These are phyloP conservation scores for Ascochyta koolunga DNA, from an alignment of 2,329 filamentous ascomycete species.

Conservation along the genomic window DNA sequence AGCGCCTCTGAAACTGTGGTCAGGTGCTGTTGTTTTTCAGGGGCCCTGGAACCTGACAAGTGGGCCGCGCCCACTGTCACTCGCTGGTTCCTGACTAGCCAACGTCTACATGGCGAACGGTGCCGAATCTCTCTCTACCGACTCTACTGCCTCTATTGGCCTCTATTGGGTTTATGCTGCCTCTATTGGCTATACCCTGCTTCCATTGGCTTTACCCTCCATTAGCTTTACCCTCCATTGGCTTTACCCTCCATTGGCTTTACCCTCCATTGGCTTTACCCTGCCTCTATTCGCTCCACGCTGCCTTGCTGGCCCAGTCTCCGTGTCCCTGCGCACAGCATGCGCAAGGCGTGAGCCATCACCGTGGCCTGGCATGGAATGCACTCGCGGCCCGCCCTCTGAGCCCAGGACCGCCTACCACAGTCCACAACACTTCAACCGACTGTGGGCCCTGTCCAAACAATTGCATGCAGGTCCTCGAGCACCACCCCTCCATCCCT, in stretches of 20 bases:
- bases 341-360: neutral
- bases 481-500: constrained; percentile 1
- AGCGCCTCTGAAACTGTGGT: constrained; percentile 23
- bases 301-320: too few species aligned
- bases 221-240: too few species aligned
- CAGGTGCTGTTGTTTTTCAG: constrained; percentile 11
- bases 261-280: too few species aligned
- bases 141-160: too few species aligned
- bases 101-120: constrained; percentile 2
- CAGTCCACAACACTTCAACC: neutral
- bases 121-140: neutral
- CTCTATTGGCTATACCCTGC: too few species aligned
- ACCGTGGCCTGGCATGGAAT: constrained; percentile 11
- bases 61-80: constrained; percentile 10
- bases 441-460: neutral
- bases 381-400: constrained; percentile 9
- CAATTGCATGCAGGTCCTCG: constrained; percentile 3
- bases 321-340: too few species aligned
- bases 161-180: too few species aligned
- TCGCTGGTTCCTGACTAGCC: constrained; percentile 17
- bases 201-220: too few species aligned
- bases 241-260: too few species aligned
- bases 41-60: neutral
- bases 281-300: too few species aligned
- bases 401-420: neutral